Evolutionary conservation across 371 early-diverging fungal species (phyloP), one percentile per base, ranked within the genome.

Genomic region (Mortierella sp.): DNA sequence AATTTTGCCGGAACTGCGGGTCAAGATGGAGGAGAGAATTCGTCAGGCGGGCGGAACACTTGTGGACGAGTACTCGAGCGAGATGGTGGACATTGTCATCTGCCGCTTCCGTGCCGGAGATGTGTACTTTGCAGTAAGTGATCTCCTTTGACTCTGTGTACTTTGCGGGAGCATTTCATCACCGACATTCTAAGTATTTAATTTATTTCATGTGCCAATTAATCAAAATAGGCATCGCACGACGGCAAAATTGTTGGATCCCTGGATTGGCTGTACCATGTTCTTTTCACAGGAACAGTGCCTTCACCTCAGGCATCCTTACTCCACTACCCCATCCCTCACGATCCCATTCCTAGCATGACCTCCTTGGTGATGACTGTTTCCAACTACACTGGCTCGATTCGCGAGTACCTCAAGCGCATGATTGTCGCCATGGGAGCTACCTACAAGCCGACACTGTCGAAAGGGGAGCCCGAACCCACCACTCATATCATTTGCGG

Each of bases 401-500:
- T 94, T 11, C 88, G 96, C n/a, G 90, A 89, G 24, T 93, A 93
- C 82, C 71, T 97, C n/a, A 88, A 88, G 22, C 85, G 88, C 6
- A 85, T 97, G 83, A 86, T 94, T 39, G 55, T 80, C 37, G 88
- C 88, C 5, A 80, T 92, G 47, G 97, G 97, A 9, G 95, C 90
- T 1, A 76, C 67, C 41, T 93, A 89, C 78, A 91, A 93, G 11
- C 83, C 90, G 1, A 71, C 87, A 2, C 75, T 96, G 85, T 88
- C 91, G 26, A 73, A 82, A 47, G 87, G 89, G 37, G 93, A 70
- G 1, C 39, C 61, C 1, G 64, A 75, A 13, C 73, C 79, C 31
- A 83, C 83, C 16, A 83, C 95, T 0, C 95, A 95, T 85, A 76
- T 96, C 48, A 92, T 97, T n/a, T 92, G 92, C 68, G 89, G 89